These are phyloP conservation scores for Pichia californica DNA, from an alignment of 805 yeast genomes.

Conservation along the genomic window DNA sequence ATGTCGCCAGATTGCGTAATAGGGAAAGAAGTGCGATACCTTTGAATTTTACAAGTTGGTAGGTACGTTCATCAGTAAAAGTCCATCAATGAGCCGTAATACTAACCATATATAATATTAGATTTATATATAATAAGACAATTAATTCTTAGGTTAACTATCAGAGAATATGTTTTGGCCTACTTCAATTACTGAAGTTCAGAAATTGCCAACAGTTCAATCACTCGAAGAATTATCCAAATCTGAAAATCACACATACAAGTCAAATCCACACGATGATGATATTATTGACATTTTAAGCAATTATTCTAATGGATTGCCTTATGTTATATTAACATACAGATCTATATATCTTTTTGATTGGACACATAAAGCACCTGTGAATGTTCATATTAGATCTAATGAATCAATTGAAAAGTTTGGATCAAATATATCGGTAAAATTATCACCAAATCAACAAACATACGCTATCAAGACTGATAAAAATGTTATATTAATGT, in stretches of 20 bases:
- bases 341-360: slow-evolving; percentile 35
- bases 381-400: slow-evolving; percentile 42
- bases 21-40: too few species aligned
- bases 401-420: slow-evolving; percentile 36
- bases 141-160: too few species aligned
- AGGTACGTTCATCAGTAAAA: too few species aligned
- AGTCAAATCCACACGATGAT: slow-evolving; percentile 26
- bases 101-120: too few species aligned
- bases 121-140: too few species aligned
- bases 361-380: slow-evolving; percentile 38
- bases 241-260: slow-evolving; percentile 12
- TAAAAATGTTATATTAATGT: slow-evolving; percentile 35
- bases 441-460: slow-evolving; percentile 32
- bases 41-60: too few species aligned
- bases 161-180: slow-evolving; percentile 36
- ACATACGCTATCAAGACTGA: slow-evolving; percentile 37
- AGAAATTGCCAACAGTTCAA: slow-evolving; percentile 24
- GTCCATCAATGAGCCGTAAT: too few species aligned
- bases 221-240: slow-evolving; percentile 14
- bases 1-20: too few species aligned
- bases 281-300: slow-evolving; percentile 4
- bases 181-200: slow-evolving; percentile 19
- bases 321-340: slow-evolving; percentile 31
- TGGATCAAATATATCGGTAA: slow-evolving; percentile 39
- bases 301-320: slow-evolving; percentile 14